Evolutionary conservation across 805 yeast species (phyloP), one percentile per base, ranked within the genome.

Genomic region (Candida stauntonica): DNA sequence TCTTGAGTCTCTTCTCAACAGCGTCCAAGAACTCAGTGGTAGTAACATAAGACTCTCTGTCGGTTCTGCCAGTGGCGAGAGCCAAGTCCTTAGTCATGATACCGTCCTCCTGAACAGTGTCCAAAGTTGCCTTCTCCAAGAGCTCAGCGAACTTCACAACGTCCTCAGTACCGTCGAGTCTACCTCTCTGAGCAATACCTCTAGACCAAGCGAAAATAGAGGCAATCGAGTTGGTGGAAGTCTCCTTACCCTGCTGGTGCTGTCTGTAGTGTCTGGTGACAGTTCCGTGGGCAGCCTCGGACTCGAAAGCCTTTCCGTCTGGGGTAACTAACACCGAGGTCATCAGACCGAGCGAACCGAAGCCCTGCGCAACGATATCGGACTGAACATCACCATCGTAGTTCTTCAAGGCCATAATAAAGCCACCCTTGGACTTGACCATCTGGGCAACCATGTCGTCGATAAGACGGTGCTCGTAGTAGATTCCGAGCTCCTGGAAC

Each of bases 361-460:
- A 91, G 27, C 98, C 98, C 68, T 91, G 98, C 24, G 98, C 98
- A 42, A 91, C 96, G 56, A 91, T 84, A 64, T 91, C 98, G n/a
- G 94, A 82, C 68, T 88, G 89, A 39, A 91, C 98, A 62, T 91
- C 98, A 64, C 98, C 98, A 63, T 91, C 98, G 67, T 91, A 91
- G 71, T 91, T 91, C 73, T 91, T 91, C 83, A 91, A 77, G 33
- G 98, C 98, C 66, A 91, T 86, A 54, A 91, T 82, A 64, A 72
- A 91, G 6, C 97, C 97, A 56, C 97, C 98, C 60, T 77, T 79
- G 34, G 96, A 86, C 72, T 91, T 91, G 63, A 91, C 70, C 97
- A 91, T 89, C 71, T 91, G 97, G 19, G 98, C 97, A 36, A 91
- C 98, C 98, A 91, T 91, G 62, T 91, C 98, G 66, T 91, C 98